These are phyloP conservation scores for Kuraishia hungarica DNA, from an alignment of 805 yeast species.

Conservation along the genomic window DNA sequence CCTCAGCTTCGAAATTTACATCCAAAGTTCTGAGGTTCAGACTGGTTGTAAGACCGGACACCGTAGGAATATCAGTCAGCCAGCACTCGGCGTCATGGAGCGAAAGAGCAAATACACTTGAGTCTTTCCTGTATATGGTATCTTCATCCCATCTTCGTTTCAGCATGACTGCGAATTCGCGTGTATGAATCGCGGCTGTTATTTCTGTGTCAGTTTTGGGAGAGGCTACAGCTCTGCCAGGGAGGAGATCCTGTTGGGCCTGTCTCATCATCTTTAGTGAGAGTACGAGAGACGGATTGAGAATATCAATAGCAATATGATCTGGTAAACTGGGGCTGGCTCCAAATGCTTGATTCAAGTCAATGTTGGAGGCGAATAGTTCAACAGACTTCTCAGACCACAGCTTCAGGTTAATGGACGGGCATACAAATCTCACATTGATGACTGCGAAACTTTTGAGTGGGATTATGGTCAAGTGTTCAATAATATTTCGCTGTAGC, in stretches of 20 bases:
- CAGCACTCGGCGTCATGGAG: constrained; percentile 26
- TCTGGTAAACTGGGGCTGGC: constrained; percentile 12
- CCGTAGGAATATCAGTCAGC: constrained; percentile 13
- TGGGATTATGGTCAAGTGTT: constrained; percentile 21
- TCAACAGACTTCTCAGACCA: neutral
- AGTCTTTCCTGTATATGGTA: neutral
- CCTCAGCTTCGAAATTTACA: constrained; percentile 5
- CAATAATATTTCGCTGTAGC: constrained; percentile 53
- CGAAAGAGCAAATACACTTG: constrained; percentile 1
- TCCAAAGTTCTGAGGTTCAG: constrained; percentile 5
- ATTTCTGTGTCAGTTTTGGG: constrained; percentile 7
- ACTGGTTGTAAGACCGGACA: constrained; percentile 3
- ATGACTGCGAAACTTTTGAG: constrained; percentile 20
- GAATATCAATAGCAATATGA: constrained; percentile 19
- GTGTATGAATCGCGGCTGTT: constrained; percentile 22
- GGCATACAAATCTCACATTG: constrained; percentile 40
- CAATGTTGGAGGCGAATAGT: neutral
- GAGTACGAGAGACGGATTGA: constrained; percentile 27
- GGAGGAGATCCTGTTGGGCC: neutral
- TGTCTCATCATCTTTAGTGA: constrained; percentile 12
- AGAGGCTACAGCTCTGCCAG: neutral
- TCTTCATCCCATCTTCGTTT: neutral
- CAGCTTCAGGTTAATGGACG: constrained; percentile 27
- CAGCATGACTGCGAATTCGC: constrained; percentile 3
- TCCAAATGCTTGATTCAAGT: constrained; percentile 10